Conservation (phyloP, 345 rosid species). For the Sapria himalayana region DNA sequence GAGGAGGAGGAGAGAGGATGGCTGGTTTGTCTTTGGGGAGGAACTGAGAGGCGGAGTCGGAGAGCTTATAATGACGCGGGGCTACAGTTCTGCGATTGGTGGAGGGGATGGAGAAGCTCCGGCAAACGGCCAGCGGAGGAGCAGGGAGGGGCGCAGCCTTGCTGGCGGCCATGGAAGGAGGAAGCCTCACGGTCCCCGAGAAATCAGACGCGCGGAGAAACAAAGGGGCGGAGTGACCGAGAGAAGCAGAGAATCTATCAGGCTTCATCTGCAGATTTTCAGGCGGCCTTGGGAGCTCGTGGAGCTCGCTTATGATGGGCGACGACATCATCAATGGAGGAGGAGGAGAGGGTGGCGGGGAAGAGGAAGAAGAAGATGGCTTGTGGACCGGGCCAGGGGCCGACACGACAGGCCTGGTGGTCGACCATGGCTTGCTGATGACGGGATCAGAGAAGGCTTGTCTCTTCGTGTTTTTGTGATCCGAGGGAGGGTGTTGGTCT, state of each 20-base stretch:
- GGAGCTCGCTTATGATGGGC: conserved; percentile 67
- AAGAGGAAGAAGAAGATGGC: conserved; percentile 38
- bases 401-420: conserved; percentile 25
- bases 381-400: conserved; percentile 30
- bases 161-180: conserved; percentile 20
- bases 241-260: conserved; percentile 23
- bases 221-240: conserved; percentile 84
- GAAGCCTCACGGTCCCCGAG: conserved; percentile 15
- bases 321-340: conserved; percentile 73
- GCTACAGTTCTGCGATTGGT: conserved; percentile 50
- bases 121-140: conserved; percentile 45
- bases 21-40: conserved; percentile 20
- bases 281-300: conserved; percentile 94
- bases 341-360: conserved; percentile 76
- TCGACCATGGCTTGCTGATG: conserved; percentile 27
- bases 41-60: conserved; percentile 19
- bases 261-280: conserved; percentile 23
- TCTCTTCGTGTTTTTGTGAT: conserved; percentile 26
- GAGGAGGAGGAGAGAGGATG: too few species aligned
- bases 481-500: conserved; percentile 17
- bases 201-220: conserved; percentile 38
- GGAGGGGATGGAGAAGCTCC: conserved; percentile 79
- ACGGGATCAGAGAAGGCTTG: conserved; percentile 69
- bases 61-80: conserved; percentile 19
- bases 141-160: conserved; percentile 59